Percentiles rank a stretch among this genome's conserved stretches.
phyloP scores from a whole-genome alignment of 2,329 filamentous ascomycete species.

The Byssothecium circinans region DNA sequence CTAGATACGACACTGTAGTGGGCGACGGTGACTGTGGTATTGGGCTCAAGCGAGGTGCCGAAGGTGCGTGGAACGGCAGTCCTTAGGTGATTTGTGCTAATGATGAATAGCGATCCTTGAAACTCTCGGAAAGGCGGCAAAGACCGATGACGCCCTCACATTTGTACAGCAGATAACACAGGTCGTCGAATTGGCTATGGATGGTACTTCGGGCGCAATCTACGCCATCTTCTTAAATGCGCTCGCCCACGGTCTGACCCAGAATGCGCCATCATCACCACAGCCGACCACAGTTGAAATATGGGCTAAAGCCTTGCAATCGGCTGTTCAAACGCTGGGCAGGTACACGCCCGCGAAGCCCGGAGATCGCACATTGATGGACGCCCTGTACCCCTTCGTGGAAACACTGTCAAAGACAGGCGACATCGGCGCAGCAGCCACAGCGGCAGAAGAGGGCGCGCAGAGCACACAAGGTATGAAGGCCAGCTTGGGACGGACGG shows the following conservation, averaged over 20 bases:
- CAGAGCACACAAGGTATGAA: conserved; percentile 90
- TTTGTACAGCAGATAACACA: conserved; percentile 63
- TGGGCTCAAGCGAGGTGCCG: conserved; percentile 82
- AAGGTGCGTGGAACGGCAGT: conserved; percentile 54
- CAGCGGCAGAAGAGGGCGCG: conserved; percentile 73
- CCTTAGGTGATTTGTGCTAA: conserved; percentile 25
- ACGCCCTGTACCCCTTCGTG: conserved; percentile 87
- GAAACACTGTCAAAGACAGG: conserved; percentile 66
- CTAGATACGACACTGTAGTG: conserved; percentile 74
- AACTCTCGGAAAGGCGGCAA: conserved; percentile 45
- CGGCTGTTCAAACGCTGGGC: conserved; percentile 64
- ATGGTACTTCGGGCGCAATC: conserved; percentile 74
- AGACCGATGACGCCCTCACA: conserved; percentile 60
- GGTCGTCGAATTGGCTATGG: conserved; percentile 70
- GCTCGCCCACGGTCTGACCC: conserved; percentile 67
- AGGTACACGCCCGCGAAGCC: conserved; percentile 87
- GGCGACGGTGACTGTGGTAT: conserved; percentile 91
- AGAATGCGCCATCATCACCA: conserved; percentile 53
- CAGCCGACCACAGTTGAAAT: conserved; percentile 51
- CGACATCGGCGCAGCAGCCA: conserved; percentile 71
- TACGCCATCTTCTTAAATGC: conserved; percentile 91
- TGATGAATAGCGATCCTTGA: conserved; percentile 44
- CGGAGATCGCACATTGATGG: conserved; percentile 87
- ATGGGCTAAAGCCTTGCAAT: conserved; percentile 70
- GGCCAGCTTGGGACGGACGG: conserved; percentile 79